Base-by-base conservation (phyloP, 2,329 filamentous ascomycete species). In the Fonsecaea monophora region DNA sequence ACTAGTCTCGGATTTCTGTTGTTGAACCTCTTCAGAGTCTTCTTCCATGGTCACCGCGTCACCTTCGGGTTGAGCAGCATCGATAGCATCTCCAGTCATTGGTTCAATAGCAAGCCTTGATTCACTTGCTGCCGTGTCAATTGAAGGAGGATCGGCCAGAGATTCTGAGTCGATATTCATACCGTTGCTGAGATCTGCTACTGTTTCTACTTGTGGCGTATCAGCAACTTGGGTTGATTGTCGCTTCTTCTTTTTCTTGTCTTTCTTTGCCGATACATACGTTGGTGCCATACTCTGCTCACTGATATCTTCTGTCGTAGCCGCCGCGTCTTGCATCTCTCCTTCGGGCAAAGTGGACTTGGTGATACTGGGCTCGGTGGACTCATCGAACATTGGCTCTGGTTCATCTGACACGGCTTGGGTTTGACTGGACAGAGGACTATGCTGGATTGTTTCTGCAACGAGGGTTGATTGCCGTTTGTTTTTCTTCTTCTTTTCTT, bases 401-500 rank as follows among this genome's bases (percentile, higher is more conserved):
- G 34, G 45, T 53, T 9, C 45, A 15, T 60, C 45, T 48, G 21
- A 35, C 38, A 42, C 25, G 7, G 25, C n/a, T n/a, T 48, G 25
- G 12, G 9, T 15, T n/a, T 30, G 5, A 45, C 13, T 13, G 10
- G 37, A 8, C n/a, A 8, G 25, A 37, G 50, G 25, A 35, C 50
- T 32, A 13, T n/a, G 13, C 15, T 54, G 40, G 12, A 5, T 25
- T 15, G 48, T 21, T 55, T 55, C 34, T n/a, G 53, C 15, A 1
- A 7, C 25, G 15, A 69, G 34, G 3, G 42, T 62, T 18, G 50
- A 56, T 48, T 63, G 63, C 3, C 45, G 50, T 25, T 63, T 42
- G 45, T 10, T 25, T 37, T 56, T 62, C 59, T 66, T 61, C 54
- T 74, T 72, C 50, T 71, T 71, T 25, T 67, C 66, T 61, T 73